Base-by-base conservation (phyloP, 352 stramenopile species). In the Thalassiosira oceanica region DNA sequence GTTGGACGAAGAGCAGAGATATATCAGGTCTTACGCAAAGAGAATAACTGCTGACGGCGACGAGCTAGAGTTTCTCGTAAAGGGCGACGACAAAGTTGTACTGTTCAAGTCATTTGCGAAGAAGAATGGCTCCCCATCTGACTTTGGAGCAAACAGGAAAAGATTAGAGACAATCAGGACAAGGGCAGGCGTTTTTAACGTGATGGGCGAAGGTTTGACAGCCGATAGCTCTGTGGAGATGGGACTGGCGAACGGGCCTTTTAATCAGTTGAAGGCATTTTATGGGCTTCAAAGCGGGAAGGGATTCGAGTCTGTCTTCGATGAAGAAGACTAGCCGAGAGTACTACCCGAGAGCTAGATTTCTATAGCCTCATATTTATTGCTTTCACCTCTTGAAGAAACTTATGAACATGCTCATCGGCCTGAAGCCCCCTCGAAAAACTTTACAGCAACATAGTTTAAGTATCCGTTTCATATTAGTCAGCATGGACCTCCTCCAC, bases 181-280 rank as follows among this genome's bases (percentile, higher is more conserved):
- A 46, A 75, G 36, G 45, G 75, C 71, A 20, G 56, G 51, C 5
- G 68, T 85, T 0, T 90, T 90, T 72, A 77, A 74, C 31, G 66
- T 88, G 6, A 90, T 90, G 80, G 83, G 79, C 33, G 76, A 69
- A 36, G 63, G 57, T 8, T 49, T 86, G 45, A 82, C 66, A 23
- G 76, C 77, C 8, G 83, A 85, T 65, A 75, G 44, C 56, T 66
- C 62, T 54, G 57, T 77, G 27, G 45, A 60, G 31, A 67, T 61
- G 11, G 61, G 43, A 2, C 43, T 36, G 41, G 35, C 49, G 16
- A 57, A 28, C 33, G 45, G 54, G 31, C 54, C 72, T 1, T 49
- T 81, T 13, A 80, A 80, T 20, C 83, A 91, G 39, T 43, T 91
- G 0, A 91, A 90, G 57, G 78, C 80, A 21, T 91, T 91, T 56